A percentile compares a stretch with the other conserved stretches of the same genome.
phyloP scores from a whole-genome alignment of 2,329 filamentous ascomycete species.

The Aotearoamyces nothofagi region DNA sequence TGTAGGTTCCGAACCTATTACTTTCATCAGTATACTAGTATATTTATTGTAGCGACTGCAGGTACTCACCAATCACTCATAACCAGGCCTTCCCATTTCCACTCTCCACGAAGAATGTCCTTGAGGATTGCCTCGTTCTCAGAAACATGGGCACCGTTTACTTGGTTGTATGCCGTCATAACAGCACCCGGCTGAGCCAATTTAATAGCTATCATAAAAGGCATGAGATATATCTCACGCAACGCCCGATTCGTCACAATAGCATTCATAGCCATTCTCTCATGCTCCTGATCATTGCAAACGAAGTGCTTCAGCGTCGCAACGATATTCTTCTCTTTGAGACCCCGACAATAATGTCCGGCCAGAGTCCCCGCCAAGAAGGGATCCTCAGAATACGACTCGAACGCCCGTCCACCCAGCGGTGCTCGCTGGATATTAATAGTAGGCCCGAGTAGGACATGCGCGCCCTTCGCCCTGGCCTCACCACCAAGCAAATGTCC shows the following conservation, averaged over 20 bases:
- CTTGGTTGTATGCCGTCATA: slow-evolving; percentile 44
- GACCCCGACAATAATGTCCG: slow-evolving; percentile 35
- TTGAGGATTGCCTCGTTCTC: slow-evolving; percentile 36
- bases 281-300: slow-evolving; percentile 45
- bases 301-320: slow-evolving; percentile 46
- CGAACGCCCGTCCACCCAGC: slow-evolving; percentile 43
- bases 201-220: slow-evolving; percentile 41
- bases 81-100: slow-evolving; percentile 39
- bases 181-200: slow-evolving; percentile 33
- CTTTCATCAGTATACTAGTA: slow-evolving; percentile 1
- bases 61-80: slow-evolving; percentile 41
- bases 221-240: slow-evolving; percentile 41
- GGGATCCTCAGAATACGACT: slow-evolving; percentile 42
- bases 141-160: slow-evolving; percentile 40
- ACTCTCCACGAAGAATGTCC: slow-evolving; percentile 36
- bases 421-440: slow-evolving; percentile 47
- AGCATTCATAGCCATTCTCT: slow-evolving; percentile 37
- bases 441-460: slow-evolving; percentile 43
- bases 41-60: slow-evolving; percentile 2
- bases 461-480: slow-evolving; percentile 38
- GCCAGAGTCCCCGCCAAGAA: slow-evolving; percentile 38
- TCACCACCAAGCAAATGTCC: slow-evolving; percentile 37
- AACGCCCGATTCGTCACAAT: slow-evolving; percentile 39
- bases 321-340: slow-evolving; percentile 38
- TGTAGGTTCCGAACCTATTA: slow-evolving; percentile 12